Evolutionary conservation across 108 stramenopile species (phyloP), one percentile per base, ranked within the genome.

Genomic region (Cyclotella atomus): DNA sequence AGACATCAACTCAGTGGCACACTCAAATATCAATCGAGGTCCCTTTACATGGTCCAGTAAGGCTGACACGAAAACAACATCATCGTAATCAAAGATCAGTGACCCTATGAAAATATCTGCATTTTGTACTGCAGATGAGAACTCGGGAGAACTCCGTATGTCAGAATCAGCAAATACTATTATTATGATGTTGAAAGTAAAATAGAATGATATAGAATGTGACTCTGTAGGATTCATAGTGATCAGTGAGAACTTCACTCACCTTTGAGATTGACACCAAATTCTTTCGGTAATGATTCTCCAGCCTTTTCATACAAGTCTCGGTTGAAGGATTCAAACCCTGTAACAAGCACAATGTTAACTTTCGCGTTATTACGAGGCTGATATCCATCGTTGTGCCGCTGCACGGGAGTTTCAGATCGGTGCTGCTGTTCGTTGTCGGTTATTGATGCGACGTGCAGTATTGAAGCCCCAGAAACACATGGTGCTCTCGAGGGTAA

Each of bases 241-340:
- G 15, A 57, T 3, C 0, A 44, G 57, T 3, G 35, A 14, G 9
- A 57, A 28, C 28, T 68, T n/a, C n/a, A 12, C 45, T 20, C 59
- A 71, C 70, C 70, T 61, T 71, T 41, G 27, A 71, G 70, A 71
- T 71, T 71, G 41, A 71, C 25, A n/a, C 50, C 38, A 34, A 41
- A 56, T 36, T 46, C 53, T 19, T 74, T 34, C 17, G 69, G 62
- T n/a, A 68, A 41, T 68, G 68, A 29, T 44, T 52, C 38, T 24
- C 70, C 86, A 25, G 91, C 94, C 41, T 86, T 65, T 21, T 75
- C 52, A 65, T 95, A 95, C 34, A 93, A 80, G 36, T 89, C 82
- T 20, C 89, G 69, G 66, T 95, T 95, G 85, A 95, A 95, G 9
- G 91, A 90, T 80, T 95, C 94, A 63, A 95, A 95, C n/a, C 94